A percentile compares a stretch with the other conserved stretches of the same genome.
phyloP scores from a whole-genome alignment of 305 asterid genomes.

The Fraxinus paxiana region DNA sequence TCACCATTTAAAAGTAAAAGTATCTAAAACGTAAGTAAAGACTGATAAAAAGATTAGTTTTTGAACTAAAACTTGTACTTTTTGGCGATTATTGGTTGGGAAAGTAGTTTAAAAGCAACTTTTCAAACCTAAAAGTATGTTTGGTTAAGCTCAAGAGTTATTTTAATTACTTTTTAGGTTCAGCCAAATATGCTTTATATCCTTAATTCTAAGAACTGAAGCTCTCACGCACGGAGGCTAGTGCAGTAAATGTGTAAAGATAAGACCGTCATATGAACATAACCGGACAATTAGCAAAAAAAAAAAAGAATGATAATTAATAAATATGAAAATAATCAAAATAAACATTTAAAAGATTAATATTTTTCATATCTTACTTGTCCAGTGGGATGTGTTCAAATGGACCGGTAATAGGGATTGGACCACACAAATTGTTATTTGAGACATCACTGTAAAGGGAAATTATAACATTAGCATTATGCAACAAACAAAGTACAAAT shows the following conservation, averaged over 20 bases:
- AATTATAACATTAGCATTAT: slow-evolving; percentile 2
- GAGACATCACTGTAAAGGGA: slow-evolving; percentile 62
- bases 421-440: slow-evolving; percentile 64
- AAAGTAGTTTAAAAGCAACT: background rate
- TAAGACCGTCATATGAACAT: background rate
- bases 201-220: background rate
- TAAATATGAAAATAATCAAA: background rate
- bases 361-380: slow-evolving; percentile 43
- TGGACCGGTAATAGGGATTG: slow-evolving; percentile 65
- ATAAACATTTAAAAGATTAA: background rate
- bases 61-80: background rate
- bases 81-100: background rate
- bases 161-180: background rate
- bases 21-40: background rate
- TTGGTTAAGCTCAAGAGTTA: background rate
- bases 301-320: background rate
- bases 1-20: background rate
- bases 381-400: slow-evolving; percentile 63
- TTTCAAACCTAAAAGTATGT: background rate
- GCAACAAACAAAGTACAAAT: background rate
- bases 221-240: background rate
- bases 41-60: background rate
- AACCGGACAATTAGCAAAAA: background rate
- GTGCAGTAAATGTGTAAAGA: background rate
- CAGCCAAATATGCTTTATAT: background rate